phyloP scores from a whole-genome alignment of 192 early-diverging fungal genomes.

The Phlyctochytrium arcticum region DNA sequence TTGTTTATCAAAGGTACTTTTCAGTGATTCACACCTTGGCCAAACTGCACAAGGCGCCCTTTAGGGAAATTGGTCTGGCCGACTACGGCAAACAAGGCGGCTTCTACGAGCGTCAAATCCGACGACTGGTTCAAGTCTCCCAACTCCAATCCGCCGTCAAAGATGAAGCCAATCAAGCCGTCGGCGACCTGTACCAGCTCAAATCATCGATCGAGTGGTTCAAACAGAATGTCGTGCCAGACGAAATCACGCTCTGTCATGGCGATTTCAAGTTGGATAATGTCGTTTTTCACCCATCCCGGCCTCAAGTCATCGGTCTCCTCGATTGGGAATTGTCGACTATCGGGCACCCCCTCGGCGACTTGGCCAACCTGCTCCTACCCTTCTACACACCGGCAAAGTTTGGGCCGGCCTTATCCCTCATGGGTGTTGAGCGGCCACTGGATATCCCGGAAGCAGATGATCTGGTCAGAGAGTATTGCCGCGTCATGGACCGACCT shows the following conservation, averaged over 20 bases:
- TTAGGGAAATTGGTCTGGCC: conserved; percentile 59
- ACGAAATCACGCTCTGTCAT: conserved; percentile 81
- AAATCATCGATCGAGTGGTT: conserved; percentile 75
- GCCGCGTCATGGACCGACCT: conserved; percentile 47
- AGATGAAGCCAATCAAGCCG: conserved; percentile 51
- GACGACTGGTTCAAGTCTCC: conserved; percentile 60
- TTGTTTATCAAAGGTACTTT: conserved; percentile 35
- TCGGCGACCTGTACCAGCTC: conserved; percentile 68
- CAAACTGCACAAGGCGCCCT: conserved; percentile 73
- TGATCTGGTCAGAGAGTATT: conserved; percentile 71
- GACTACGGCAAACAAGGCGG: conserved; percentile 61
- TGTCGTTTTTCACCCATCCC: conserved; percentile 70
- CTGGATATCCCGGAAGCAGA: conserved; percentile 59
- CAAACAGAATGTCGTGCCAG: conserved; percentile 55
- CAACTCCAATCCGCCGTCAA: conserved; percentile 61
- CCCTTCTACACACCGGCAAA: conserved; percentile 49
- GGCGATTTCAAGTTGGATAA: conserved; percentile 90
- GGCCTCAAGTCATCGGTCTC: conserved; percentile 74
- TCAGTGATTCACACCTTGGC: conserved; percentile 74
- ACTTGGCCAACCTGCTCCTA: conserved; percentile 83
- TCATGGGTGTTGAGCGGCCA: conserved; percentile 32
- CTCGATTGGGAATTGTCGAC: conserved; percentile 89
- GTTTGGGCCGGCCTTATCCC: not conserved
- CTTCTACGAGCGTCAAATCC: conserved; percentile 86
- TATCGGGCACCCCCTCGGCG: conserved; percentile 85